phyloP scores from a whole-genome alignment of 768 basidiomycete genomes.

The Boletus reticulatus region DNA sequence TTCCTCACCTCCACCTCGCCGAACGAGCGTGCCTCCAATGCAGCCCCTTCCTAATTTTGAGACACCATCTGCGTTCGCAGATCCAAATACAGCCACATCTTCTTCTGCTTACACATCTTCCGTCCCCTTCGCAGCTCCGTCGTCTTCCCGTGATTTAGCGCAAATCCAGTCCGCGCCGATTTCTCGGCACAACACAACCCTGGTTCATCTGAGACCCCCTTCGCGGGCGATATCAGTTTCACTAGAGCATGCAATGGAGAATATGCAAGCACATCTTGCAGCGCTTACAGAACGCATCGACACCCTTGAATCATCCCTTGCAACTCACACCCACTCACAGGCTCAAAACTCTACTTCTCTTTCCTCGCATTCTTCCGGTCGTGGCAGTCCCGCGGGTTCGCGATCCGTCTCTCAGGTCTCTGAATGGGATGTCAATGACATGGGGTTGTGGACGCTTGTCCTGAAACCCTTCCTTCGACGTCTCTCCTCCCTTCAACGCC shows the following conservation, averaged over 20 bases:
- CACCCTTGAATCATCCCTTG: constrained; percentile 48
- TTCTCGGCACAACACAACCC: constrained; percentile 34
- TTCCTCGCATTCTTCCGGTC: constrained; percentile 40
- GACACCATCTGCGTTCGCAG: constrained; percentile 71
- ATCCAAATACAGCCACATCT: constrained; percentile 37
- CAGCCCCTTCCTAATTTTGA: constrained; percentile 74
- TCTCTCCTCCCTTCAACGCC: constrained; percentile 44
- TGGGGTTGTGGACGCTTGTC: constrained; percentile 81
- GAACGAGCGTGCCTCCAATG: constrained; percentile 48
- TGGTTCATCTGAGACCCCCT: constrained; percentile 38
- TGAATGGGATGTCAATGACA: constrained; percentile 73
- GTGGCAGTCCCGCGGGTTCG: constrained; percentile 42
- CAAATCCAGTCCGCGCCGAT: constrained; percentile 36
- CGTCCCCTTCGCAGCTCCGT: constrained; percentile 37
- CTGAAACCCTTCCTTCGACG: constrained; percentile 61
- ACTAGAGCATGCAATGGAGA: constrained; percentile 77
- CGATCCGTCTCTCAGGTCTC: constrained; percentile 23
- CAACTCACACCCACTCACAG: constrained; percentile 27
- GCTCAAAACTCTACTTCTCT: constrained; percentile 41
- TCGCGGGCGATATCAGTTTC: constrained; percentile 33
- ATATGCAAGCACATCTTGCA: constrained; percentile 76
- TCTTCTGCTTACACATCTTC: constrained; percentile 36
- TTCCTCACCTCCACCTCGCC: constrained; percentile 50
- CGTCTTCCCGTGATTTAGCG: constrained; percentile 38
- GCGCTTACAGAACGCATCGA: constrained; percentile 85